phyloP scores from a whole-genome alignment of 768 basidiomycete genomes.

The Leccinum disarticulatum region DNA sequence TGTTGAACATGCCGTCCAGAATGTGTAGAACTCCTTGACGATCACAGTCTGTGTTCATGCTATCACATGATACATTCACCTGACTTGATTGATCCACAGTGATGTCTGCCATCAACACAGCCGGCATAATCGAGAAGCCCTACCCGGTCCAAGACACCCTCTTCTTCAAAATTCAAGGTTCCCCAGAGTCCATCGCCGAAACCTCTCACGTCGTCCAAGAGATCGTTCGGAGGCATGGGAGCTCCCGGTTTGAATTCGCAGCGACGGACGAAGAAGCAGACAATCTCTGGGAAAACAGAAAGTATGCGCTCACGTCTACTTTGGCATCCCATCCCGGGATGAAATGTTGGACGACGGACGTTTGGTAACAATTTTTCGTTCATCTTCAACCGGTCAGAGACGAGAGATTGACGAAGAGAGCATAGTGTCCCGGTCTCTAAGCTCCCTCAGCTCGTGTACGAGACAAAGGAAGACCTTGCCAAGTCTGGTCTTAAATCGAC shows the following conservation, averaged over 20 bases:
- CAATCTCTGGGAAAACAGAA: conserved; percentile 81
- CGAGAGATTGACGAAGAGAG: neutral
- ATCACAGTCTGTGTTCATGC: conserved; percentile 48
- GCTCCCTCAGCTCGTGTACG: conserved; percentile 66
- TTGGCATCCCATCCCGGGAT: conserved; percentile 61
- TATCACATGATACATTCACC: neutral
- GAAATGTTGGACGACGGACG: conserved; percentile 85
- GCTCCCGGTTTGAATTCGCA: conserved; percentile 70
- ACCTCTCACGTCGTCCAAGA: conserved; percentile 57
- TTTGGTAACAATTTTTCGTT: conserved; percentile 55
- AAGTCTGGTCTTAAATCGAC: conserved; percentile 59
- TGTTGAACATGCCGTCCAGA: conserved; percentile 41
- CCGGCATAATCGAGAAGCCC: conserved; percentile 56
- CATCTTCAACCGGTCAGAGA: neutral
- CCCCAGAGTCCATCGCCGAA: conserved; percentile 53
- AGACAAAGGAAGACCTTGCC: conserved; percentile 77
- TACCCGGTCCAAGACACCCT: conserved; percentile 77
- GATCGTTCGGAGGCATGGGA: conserved; percentile 68
- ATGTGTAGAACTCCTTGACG: conserved; percentile 87
- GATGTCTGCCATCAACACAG: conserved; percentile 75
- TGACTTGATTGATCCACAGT: conserved; percentile 38
- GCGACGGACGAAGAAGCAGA: conserved; percentile 72
- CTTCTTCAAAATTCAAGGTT: conserved; percentile 92
- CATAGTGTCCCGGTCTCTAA: conserved; percentile 66
- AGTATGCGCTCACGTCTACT: conserved; percentile 76